Evolutionary conservation across 2,329 filamentous ascomycete genomes (phyloP).

Genomic region (Corinectria fuckeliana): DNA sequence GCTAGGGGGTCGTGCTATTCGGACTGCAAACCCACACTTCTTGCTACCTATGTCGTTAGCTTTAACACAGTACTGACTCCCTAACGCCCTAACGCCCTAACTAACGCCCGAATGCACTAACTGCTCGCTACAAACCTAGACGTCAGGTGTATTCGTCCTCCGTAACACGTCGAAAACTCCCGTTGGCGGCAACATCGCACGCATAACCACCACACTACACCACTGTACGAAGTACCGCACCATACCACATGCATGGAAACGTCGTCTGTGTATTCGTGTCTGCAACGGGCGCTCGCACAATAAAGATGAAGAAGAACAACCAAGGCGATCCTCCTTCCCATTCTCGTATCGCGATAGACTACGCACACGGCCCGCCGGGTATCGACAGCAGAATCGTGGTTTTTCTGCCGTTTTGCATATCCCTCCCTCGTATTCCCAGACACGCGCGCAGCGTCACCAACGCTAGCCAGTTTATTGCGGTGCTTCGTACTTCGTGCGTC

Average conservation of each 20-base stretch:
- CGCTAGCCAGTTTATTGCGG: conserved; percentile 1
- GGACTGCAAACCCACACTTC: no score
- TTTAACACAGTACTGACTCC: no score
- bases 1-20: no score
- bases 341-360: neutral
- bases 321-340: neutral
- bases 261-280: conserved; percentile 13
- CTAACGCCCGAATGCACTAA: no score
- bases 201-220: conserved; percentile 15
- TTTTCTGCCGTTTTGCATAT: conserved; percentile 8
- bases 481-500: neutral
- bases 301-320: neutral
- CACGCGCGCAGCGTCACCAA: conserved; percentile 8
- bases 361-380: neutral
- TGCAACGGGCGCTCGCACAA: conserved; percentile 5
- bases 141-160: no score
- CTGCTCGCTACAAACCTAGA: no score
- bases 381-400: conserved; percentile 1
- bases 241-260: conserved; percentile 5
- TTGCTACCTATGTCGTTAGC: no score
- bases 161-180: neutral
- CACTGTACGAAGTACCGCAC: conserved; percentile 8
- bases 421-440: conserved; percentile 16
- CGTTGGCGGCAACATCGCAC: neutral
- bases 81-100: neutral